Base-by-base conservation (phyloP, 2,329 filamentous ascomycete genomes). In the Pestalotiopsis sp. region DNA sequence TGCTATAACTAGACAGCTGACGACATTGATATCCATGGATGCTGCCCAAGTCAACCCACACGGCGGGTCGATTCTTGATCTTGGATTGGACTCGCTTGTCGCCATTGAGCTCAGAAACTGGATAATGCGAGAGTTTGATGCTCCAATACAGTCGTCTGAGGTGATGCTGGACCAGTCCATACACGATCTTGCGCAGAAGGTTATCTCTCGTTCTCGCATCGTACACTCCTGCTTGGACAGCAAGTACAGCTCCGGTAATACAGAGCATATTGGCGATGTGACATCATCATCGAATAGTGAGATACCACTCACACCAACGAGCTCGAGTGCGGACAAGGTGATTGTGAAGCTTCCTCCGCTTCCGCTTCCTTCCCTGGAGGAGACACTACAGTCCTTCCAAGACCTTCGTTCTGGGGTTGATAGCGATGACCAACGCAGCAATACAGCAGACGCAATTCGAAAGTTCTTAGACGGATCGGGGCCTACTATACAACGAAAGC, bases 101-200 rank as follows among this genome's bases (percentile, higher is more conserved):
- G 83, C 83, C 1, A 84, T 85, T 62, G 84, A 85, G 76, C 78
- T 86, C 64, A 81, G 84, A 27, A 86, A 85, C 76, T 86, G 82
- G 78, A 82, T 86, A 63, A 82, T 82, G 23, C 81, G 83, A 68
- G 83, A 85, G 74, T 80, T 85, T 71, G 80, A 86, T 73, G 81
- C 82, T 1, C 85, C 84, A 66, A 72, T 88, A 73, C 85, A 88
- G 76, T 85, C 89, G 0, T 75, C 89, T 69, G 86, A 89, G 73
- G 74, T 89, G 70, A 75, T 88, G 57, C 11, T 25, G 9, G 23
- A 57, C 23, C 52, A 57, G 52, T 20, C 52, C 17, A 25, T 57
- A 7, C 17, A 57, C 23, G 23, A 25, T 57, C 23, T 57, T n/a
- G 52, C 52, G 17, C 17, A 57, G 52, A 57, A 57, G 23, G 23